Evolutionary conservation across 1,284 basidiomycete genomes (phyloP), one percentile per base, ranked within the genome.

Genomic region (Apiotrichum porosum): DNA sequence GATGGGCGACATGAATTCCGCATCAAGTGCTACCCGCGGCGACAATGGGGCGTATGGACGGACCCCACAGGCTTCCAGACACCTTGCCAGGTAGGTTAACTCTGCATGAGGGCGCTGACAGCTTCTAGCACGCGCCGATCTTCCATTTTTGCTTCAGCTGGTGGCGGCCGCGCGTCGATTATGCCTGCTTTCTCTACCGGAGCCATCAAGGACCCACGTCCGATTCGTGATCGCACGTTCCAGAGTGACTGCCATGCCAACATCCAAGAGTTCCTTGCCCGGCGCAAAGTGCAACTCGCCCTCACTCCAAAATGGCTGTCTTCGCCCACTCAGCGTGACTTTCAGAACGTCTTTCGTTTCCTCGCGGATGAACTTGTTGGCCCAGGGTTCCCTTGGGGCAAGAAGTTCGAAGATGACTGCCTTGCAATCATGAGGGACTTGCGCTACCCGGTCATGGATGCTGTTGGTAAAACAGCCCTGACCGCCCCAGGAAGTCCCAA

Each of bases 401-500:
- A 81, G 51, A 77, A 76, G 37, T 83, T 88, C 52, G 89, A 92
- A 57, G 88, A 91, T 37, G 86, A 91, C 56, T 84, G 88, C 61
- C 45, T 60, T 4, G 76, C 86, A 13, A 77, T 86, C 14, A 66
- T 94, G 47, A 85, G 81, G 62, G 81, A 83, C 9, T 71, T 89
- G 43, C 78, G 79, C 53, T 94, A 93, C 68, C 88, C 89, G 0
- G 85, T 81, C 49, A 77, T 82, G 8, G 79, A 83, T 42, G 77
- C 80, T 44, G 78, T 92, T 8, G 85, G 88, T 57, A 81, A 82
- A 43, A 90, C 86, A 51, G 87, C 85, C 78, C 71, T 94, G n/a
- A 82, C 82, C 4, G 84, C 88, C 2, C 86, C 88, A 0, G 88
- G 86, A 0, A 85, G 83, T 50, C 83, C 85, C 75, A 85, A 87